A percentile compares a stretch with the other conserved stretches of the same genome.
phyloP scores from a whole-genome alignment of 2,329 filamentous ascomycete species.

The Blastomyces gilchristii region DNA sequence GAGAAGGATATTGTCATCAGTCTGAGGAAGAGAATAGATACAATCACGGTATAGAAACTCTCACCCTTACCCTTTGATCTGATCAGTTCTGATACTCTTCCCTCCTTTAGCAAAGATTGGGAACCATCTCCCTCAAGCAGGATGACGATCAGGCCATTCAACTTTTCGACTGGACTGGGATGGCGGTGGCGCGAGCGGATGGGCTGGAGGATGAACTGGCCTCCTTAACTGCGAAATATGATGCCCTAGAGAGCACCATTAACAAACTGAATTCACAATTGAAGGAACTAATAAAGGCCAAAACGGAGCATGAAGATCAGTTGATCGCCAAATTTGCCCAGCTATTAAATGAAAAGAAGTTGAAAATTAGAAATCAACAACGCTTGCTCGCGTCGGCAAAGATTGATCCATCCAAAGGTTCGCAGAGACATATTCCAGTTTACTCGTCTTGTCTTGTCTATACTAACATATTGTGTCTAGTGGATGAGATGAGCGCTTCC shows the following conservation, averaged over 20 bases:
- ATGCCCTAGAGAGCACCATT: conserved; percentile 41
- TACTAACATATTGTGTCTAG: conserved; percentile 16
- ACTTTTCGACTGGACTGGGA: conserved; percentile 47
- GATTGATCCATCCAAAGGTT: conserved; percentile 31
- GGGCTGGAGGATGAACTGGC: conserved; percentile 34
- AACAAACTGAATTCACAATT: conserved; percentile 45
- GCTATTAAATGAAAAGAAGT: conserved; percentile 53
- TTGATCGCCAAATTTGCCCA: conserved; percentile 49
- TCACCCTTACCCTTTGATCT: background rate
- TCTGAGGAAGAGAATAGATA: conserved; percentile 36
- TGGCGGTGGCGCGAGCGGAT: conserved; percentile 37
- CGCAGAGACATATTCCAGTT: conserved; percentile 2
- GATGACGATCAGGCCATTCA: conserved; percentile 47
- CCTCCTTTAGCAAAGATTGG: conserved; percentile 41
- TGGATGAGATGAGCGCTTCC: conserved; percentile 21
- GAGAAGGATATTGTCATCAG: conserved; percentile 31
- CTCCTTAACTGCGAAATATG: conserved; percentile 31
- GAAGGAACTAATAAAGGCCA: conserved; percentile 47
- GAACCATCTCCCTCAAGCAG: conserved; percentile 42
- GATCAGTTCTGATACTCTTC: conserved; percentile 10
- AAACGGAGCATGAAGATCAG: conserved; percentile 46
- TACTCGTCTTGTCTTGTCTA: background rate
- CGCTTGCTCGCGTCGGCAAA: conserved; percentile 44
- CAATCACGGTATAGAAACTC: conserved; percentile 36
- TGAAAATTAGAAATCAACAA: conserved; percentile 54